These are phyloP conservation scores for Rhytidhysteron rufulum DNA, from an alignment of 2,329 filamentous ascomycete genomes.

Conservation along the genomic window DNA sequence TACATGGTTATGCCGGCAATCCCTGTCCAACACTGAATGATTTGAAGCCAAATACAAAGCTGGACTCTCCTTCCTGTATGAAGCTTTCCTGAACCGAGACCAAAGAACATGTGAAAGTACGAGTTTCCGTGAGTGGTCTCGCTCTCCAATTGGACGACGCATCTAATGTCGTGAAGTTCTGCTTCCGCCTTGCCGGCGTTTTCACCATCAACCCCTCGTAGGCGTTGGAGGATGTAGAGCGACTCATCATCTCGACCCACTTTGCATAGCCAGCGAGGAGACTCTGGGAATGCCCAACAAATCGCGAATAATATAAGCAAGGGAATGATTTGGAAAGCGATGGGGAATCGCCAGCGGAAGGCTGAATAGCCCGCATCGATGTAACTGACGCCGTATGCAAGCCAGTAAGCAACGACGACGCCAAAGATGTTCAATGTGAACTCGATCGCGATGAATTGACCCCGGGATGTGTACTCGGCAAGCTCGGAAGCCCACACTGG, in stretches of 20 bases:
- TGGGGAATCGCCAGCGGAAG: conserved; percentile 65
- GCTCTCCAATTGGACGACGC: conserved; percentile 58
- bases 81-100: conserved; percentile 60
- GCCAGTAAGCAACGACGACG: conserved; percentile 58
- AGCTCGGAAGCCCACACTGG: conserved; percentile 69
- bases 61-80: conserved; percentile 66
- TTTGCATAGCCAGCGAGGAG: conserved; percentile 64
- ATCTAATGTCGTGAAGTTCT: conserved; percentile 66
- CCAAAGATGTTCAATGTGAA: conserved; percentile 72
- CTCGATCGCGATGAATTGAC: conserved; percentile 67
- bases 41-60: conserved; percentile 68
- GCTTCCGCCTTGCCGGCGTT: conserved; percentile 50
- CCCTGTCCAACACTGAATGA: conserved; percentile 67
- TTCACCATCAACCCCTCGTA: conserved; percentile 57
- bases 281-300: conserved; percentile 68
- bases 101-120: conserved; percentile 65
- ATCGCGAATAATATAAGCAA: conserved; percentile 53
- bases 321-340: conserved; percentile 67
- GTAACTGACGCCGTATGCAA: conserved; percentile 54
- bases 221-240: conserved; percentile 59
- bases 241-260: conserved; percentile 65
- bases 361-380: conserved; percentile 55
- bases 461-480: conserved; percentile 63
- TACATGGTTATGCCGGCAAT: conserved; percentile 67
- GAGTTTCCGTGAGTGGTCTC: conserved; percentile 49